Base-by-base conservation (phyloP, 2,329 filamentous ascomycete species). In the Westerdykella sp. region DNA sequence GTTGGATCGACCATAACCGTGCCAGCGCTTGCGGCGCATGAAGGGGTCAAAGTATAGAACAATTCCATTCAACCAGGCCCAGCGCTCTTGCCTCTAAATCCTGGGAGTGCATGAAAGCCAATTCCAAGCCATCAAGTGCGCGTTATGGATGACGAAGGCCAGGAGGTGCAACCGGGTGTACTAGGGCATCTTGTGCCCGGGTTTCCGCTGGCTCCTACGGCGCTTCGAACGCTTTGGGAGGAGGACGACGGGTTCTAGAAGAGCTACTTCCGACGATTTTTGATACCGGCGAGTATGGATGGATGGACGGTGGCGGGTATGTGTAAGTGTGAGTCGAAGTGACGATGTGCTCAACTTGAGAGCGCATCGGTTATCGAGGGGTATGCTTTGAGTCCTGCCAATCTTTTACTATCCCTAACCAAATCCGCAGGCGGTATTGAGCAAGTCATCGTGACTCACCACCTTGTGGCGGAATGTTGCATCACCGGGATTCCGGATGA, bases 331-430 rank as follows among this genome's bases (percentile, higher is more conserved):
- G 73, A 71, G 71, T 4, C 66, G 77, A 37, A 73, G 73, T 34
- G 88, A 94, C 68, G 88, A 94, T 63, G 83, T 94, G 46, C 87
- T 94, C 60, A 94, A 95, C 60, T 88, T 93, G 13, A 87, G 87
- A 34, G 87, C 88, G 5, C 88, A 95, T 69, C 78, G 88, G 13
- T 80, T 95, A 45, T 89, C 84, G 48, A 94, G 87, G 6, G 86
- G 84, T 85, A 72, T 54, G 74, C 65, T n/a, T 23, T 6, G 21
- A 12, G 36, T 25, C 13, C 37, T 36, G 15, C 34, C 28, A 30
- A 30, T 28, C 35, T 23, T 12, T 34, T 16, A 32, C 41, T 34
- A 13, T 39, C 40, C 15, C 32, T 36, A 42, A 35, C 28, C n/a
- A 16, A 12, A 12, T 18, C n/a, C 23, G 14, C 16, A 85, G 85